Conservation (phyloP, 2,329 filamentous ascomycete genomes). For the Monosporascus sp. region DNA sequence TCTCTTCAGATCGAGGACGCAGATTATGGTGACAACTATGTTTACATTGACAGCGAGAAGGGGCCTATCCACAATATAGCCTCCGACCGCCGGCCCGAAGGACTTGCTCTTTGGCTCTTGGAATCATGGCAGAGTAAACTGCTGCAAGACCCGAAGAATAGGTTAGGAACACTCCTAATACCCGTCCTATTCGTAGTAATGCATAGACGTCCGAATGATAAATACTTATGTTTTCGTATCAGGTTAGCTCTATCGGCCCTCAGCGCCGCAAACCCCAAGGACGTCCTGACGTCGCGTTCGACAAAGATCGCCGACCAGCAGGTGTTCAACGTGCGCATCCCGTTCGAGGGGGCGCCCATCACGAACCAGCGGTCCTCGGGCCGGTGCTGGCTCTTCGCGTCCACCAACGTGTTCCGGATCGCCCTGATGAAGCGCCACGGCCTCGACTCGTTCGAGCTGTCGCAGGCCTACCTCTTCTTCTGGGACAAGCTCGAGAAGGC, state of each 20-base stretch:
- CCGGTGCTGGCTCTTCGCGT: constrained; percentile 87
- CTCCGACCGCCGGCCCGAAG: constrained; percentile 32
- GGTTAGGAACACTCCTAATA: constrained; percentile 33
- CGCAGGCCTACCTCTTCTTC: constrained; percentile 83
- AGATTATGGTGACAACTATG: constrained; percentile 38
- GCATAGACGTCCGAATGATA: too few species aligned
- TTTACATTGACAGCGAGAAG: constrained; percentile 45
- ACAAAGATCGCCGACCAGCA: constrained; percentile 67
- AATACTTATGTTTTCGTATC: not conserved
- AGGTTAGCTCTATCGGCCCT: constrained; percentile 74
- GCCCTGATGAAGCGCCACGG: constrained; percentile 80
- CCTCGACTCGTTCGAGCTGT: constrained; percentile 76
- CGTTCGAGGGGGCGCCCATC: constrained; percentile 74
- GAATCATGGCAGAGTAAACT: constrained; percentile 57
- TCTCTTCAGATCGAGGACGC: constrained; percentile 41
- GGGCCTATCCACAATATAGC: constrained; percentile 12
- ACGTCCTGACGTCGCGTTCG: constrained; percentile 60
- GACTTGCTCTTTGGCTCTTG: constrained; percentile 47
- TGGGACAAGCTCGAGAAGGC: constrained; percentile 92
- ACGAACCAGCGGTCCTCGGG: constrained; percentile 81
- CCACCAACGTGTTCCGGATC: constrained; percentile 88
- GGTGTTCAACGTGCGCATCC: constrained; percentile 78
- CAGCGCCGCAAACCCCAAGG: constrained; percentile 59
- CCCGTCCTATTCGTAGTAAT: too few species aligned
- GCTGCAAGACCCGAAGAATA: constrained; percentile 61